These are phyloP conservation scores for Beta macrorhiza DNA, from an alignment of 179 eudicot genomes.

Conservation along the genomic window DNA sequence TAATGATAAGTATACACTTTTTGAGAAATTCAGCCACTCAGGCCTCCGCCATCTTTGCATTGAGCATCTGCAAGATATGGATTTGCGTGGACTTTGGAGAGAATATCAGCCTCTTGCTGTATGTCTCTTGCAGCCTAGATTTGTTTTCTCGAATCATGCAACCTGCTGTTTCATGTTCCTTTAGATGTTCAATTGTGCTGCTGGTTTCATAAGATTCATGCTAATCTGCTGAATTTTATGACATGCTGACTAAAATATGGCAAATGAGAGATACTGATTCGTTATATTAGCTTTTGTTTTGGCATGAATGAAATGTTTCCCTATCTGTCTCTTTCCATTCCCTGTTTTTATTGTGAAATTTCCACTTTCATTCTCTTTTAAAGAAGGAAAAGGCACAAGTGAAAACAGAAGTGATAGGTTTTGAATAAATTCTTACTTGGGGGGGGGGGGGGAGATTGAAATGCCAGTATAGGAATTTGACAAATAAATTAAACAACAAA, in stretches of 20 bases:
- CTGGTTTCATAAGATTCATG: background rate
- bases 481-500: background rate
- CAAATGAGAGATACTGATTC: background rate
- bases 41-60: slow-evolving; percentile 63
- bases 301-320: background rate
- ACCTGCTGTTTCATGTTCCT: background rate
- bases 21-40: slow-evolving; percentile 56
- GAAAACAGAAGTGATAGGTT: background rate
- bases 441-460: no score
- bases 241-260: background rate
- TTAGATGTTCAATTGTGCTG: background rate
- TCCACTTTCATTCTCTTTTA: no score
- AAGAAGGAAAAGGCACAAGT: background rate
- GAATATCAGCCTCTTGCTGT: slow-evolving; percentile 58
- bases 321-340: background rate
- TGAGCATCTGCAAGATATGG: slow-evolving; percentile 42
- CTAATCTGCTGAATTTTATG: background rate
- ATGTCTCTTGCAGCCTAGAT: slow-evolving; percentile 38
- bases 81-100: slow-evolving; percentile 60
- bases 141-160: background rate
- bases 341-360: background rate
- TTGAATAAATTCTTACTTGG: no score
- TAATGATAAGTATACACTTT: slow-evolving; percentile 49
- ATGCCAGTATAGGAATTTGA: no score
- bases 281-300: background rate